These are phyloP conservation scores for Phytopythium chamaehyphon DNA, from an alignment of 352 stramenopile species.

Conservation along the genomic window DNA sequence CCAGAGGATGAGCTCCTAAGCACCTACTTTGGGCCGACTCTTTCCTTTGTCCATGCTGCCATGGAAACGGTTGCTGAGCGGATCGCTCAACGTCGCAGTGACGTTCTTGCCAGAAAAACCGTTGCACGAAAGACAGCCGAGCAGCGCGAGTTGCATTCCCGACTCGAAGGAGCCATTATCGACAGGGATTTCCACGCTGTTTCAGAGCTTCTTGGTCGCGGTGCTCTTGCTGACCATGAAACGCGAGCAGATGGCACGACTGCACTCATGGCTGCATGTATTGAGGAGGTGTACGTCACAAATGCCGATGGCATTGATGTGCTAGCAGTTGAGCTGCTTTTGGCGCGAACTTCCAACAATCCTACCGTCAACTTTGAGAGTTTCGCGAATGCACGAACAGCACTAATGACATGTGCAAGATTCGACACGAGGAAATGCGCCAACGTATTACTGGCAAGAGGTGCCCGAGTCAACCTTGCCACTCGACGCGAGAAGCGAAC, in stretches of 20 bases:
- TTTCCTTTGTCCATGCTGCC: constrained; percentile 20
- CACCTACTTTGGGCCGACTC: constrained; percentile 30
- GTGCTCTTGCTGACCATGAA: constrained; percentile 66
- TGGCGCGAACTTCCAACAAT: constrained; percentile 44
- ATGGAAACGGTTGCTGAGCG: constrained; percentile 17
- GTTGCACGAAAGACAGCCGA: constrained; percentile 41
- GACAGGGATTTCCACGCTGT: constrained; percentile 33
- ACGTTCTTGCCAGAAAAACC: constrained; percentile 39
- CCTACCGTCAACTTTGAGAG: constrained; percentile 66
- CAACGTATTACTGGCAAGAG: constrained; percentile 45
- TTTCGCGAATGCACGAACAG: constrained; percentile 30
- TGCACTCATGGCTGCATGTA: constrained; percentile 46
- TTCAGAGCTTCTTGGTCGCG: constrained; percentile 39
- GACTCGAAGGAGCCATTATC: constrained; percentile 44
- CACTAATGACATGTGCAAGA: constrained; percentile 37
- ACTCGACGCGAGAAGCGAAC: constrained; percentile 28
- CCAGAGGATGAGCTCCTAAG: constrained; percentile 27
- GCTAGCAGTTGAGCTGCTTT: constrained; percentile 49
- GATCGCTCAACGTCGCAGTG: constrained; percentile 16
- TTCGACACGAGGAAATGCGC: constrained; percentile 47
- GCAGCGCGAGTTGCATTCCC: constrained; percentile 33
- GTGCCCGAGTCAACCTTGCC: constrained; percentile 43
- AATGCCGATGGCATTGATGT: constrained; percentile 53
- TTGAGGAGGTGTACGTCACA: constrained; percentile 50
- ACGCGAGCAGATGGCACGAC: constrained; percentile 34